Percentiles rank a stretch among this genome's conserved stretches.
Conservation (phyloP, 2,329 filamentous ascomycete species). For the Cordyceps militaris region DNA sequence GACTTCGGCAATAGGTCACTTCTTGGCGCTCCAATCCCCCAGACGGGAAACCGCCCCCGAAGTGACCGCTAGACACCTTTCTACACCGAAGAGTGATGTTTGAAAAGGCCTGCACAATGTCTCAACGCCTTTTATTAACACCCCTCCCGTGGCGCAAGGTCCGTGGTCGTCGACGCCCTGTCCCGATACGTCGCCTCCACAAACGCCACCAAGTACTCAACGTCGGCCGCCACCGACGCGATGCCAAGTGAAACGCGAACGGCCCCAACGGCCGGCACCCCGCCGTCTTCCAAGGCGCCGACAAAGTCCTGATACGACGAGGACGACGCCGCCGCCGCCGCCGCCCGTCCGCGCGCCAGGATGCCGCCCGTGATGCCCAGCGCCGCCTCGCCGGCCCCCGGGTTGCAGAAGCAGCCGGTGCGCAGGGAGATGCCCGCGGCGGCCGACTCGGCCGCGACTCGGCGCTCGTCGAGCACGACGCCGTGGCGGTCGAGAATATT, state of each 20-base stretch:
- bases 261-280: slow-evolving; percentile 24
- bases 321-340: neutral
- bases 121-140: too few relatives aligned
- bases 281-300: slow-evolving; percentile 12
- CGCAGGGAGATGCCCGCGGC: slow-evolving; percentile 30
- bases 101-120: neutral
- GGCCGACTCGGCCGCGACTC: slow-evolving; percentile 28
- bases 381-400: slow-evolving; percentile 30
- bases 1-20: too few relatives aligned
- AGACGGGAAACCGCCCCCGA: too few relatives aligned
- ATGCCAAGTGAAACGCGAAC: slow-evolving; percentile 34
- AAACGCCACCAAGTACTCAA: slow-evolving; percentile 31
- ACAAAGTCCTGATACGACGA: slow-evolving; percentile 22
- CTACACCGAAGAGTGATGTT: too few relatives aligned
- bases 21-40: too few relatives aligned
- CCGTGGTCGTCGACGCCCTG: slow-evolving; percentile 15
- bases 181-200: slow-evolving; percentile 26
- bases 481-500: slow-evolving; percentile 30
- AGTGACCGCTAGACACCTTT: too few relatives aligned
- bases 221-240: slow-evolving; percentile 27
- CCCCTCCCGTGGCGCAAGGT: slow-evolving; percentile 7
- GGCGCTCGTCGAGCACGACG: slow-evolving; percentile 28
- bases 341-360: slow-evolving; percentile 14
- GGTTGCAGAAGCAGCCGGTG: slow-evolving; percentile 38
- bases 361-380: slow-evolving; percentile 22